Percentiles rank a stretch among this genome's conserved stretches.
phyloP scores from a whole-genome alignment of 2,329 filamentous ascomycete species.

The Pseudogymnoascus sp. region DNA sequence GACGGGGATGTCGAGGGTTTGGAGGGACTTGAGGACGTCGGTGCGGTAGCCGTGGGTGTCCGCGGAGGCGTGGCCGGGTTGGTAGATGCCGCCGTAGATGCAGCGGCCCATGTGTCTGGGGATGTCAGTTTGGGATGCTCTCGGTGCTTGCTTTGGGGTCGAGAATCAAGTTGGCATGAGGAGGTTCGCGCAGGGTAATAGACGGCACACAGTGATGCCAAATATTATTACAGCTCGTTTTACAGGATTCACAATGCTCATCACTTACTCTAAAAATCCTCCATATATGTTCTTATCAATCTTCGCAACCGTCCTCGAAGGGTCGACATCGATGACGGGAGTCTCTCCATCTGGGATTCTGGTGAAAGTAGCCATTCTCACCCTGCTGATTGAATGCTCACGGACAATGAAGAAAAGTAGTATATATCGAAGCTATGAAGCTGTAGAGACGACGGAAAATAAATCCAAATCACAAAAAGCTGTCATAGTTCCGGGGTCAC shows the following conservation, averaged over 20 bases:
- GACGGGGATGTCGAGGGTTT: slow-evolving; percentile 67
- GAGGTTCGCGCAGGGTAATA: not conserved
- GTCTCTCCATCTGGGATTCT: slow-evolving; percentile 52
- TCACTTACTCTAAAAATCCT: slow-evolving; percentile 69
- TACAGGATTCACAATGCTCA: slow-evolving; percentile 9
- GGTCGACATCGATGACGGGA: slow-evolving; percentile 58
- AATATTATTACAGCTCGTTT: not conserved
- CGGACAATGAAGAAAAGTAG: not conserved
- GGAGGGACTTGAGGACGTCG: slow-evolving; percentile 67
- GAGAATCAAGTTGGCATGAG: not conserved
- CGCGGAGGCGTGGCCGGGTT: slow-evolving; percentile 64
- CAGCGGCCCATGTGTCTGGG: slow-evolving; percentile 77
- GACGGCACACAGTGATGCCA: not conserved
- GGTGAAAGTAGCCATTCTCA: slow-evolving; percentile 63
- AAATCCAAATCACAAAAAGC: not conserved
- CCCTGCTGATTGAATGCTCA: not conserved
- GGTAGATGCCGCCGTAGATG: slow-evolving; percentile 81
- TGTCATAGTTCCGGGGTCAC: not conserved
- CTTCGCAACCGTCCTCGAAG: slow-evolving; percentile 56
- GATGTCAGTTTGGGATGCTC: slow-evolving; percentile 24
- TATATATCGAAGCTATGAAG: not conserved
- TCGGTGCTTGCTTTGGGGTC: not conserved
- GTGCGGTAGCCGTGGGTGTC: slow-evolving; percentile 69
- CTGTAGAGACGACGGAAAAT: not conserved
- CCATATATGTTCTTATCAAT: slow-evolving; percentile 67